phyloP scores from a whole-genome alignment of 306 rosid genomes.

The Vigna nakashimae region DNA sequence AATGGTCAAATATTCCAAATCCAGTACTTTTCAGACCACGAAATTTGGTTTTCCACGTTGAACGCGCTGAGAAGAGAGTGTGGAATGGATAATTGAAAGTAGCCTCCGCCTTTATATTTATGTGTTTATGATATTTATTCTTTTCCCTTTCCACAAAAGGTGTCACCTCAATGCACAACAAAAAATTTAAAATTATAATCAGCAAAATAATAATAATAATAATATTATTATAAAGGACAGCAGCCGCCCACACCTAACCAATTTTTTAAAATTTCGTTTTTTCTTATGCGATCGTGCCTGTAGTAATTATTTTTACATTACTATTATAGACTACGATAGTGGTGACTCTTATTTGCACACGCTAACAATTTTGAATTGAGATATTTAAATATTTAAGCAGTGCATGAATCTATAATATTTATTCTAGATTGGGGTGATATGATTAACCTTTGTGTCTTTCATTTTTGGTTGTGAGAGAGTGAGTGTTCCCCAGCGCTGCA shows the following conservation, averaged over 20 bases:
- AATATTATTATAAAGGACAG: not conserved
- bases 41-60: not conserved
- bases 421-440: too few relatives aligned
- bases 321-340: too few relatives aligned
- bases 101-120: not conserved
- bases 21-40: not conserved
- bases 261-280: not conserved
- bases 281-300: not conserved
- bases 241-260: constrained; percentile 56
- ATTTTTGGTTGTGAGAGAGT: not conserved
- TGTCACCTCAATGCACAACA: constrained; percentile 56
- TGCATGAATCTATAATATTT: too few relatives aligned
- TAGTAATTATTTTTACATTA: not conserved
- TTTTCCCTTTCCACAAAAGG: not conserved
- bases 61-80: constrained; percentile 11
- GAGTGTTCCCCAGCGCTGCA: not conserved
- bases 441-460: too few relatives aligned
- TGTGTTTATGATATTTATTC: not conserved
- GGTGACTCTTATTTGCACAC: too few relatives aligned
- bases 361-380: too few relatives aligned
- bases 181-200: not conserved
- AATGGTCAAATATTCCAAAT: not conserved
- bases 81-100: not conserved
- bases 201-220: not conserved
- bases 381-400: too few relatives aligned